phyloP scores from a whole-genome alignment of 2,329 filamentous ascomycete genomes.

The Coniochaeta hoffmannii region DNA sequence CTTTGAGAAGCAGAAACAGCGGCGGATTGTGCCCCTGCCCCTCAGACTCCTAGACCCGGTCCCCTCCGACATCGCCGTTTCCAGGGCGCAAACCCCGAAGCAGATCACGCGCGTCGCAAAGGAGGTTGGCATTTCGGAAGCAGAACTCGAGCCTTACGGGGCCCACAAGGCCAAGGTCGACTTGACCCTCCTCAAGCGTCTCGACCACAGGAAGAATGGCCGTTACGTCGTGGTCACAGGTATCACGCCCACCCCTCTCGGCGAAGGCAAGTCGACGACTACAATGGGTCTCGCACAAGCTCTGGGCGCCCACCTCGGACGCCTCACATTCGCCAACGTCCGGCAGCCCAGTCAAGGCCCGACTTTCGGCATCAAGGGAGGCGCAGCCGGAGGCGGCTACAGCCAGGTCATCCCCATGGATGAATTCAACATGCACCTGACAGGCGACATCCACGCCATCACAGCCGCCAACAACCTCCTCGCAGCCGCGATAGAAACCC shows the following conservation, averaged over 20 bases:
- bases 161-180: constrained; percentile 95
- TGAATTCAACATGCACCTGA: constrained; percentile 97
- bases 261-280: constrained; percentile 97
- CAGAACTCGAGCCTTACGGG: constrained; percentile 91
- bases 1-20: constrained; percentile 74
- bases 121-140: constrained; percentile 79
- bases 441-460: constrained; percentile 96
- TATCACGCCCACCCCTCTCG: constrained; percentile 92
- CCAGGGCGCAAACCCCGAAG: constrained; percentile 85
- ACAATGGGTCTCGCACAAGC: constrained; percentile 94
- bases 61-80: constrained; percentile 93
- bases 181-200: constrained; percentile 69
- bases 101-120: constrained; percentile 75
- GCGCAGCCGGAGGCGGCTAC: constrained; percentile 94
- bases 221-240: constrained; percentile 90
- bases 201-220: constrained; percentile 81
- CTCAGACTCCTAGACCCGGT: constrained; percentile 73
- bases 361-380: constrained; percentile 98
- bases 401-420: constrained; percentile 99
- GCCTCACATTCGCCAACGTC: constrained; percentile 91
- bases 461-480: constrained; percentile 95
- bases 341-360: constrained; percentile 94
- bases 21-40: constrained; percentile 75
- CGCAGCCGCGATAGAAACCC: constrained; percentile 91
- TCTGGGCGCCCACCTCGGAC: constrained; percentile 78